Base-by-base conservation (phyloP, 192 early-diverging fungal genomes). In the Coemansia sp. region DNA sequence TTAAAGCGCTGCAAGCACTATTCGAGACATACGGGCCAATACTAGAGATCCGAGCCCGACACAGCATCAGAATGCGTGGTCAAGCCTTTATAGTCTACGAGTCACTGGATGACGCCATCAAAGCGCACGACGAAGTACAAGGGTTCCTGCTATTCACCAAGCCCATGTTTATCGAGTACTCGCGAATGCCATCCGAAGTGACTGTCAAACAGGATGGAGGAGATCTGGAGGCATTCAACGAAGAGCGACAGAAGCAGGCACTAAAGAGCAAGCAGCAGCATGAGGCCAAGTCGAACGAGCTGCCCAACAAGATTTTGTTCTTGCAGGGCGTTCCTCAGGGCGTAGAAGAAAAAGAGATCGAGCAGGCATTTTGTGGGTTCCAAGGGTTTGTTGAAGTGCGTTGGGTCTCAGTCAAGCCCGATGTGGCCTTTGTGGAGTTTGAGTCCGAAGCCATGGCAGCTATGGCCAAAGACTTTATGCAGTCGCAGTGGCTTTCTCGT, bases 341-440 rank as follows among this genome's bases (percentile, higher is more conserved):
- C 30, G 83, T 87, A 9, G 81, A 84, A 2, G 84, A 86, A 49
- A 66, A 73, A 8, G 79, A 84, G 26, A 96, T 98, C 69, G 78
- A 88, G 62, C 82, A 30, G 18, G 51, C 52, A 9, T 70, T 74
- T 61, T 48, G 41, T 18, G 80, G 70, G 45, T 87, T 84, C 66
- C 85, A 88, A 40, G 94, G 94, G 6, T 94, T 94, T 83, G 91
- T 90, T 55, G 96, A 99, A 82, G 92, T 97, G 21, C 93, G 96
- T 74, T 82, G 90, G 61, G 89, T 99, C 9, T 87, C 91, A 6
- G 87, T 89, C 61, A 93, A 92, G 65, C 87, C 84, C 59, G 91
- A 89, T 28, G 91, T 97, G 69, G 94, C 94, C 0, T 99, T 99
- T 80, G 93, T 97, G 40, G 94, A 97, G 73, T 99, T 92, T 68